Conservation (phyloP, 148 eudicot species). For the Rhododendron kiyosumense region DNA sequence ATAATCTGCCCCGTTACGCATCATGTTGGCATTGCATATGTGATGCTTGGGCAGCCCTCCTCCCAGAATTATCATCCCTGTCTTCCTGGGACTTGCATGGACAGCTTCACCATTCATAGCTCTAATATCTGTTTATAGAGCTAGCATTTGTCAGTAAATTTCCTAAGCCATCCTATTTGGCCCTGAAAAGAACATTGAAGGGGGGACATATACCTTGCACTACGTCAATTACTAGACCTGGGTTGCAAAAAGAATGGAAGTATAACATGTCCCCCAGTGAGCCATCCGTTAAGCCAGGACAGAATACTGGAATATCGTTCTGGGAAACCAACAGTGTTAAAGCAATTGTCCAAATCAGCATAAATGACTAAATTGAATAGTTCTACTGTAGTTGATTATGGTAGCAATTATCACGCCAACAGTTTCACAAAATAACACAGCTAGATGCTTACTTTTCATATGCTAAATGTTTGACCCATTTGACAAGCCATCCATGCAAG, state of each 20-base stretch:
- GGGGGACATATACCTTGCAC: constrained; percentile 58
- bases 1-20: constrained; percentile 90
- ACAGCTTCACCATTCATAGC: constrained; percentile 82
- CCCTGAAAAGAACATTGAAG: background rate
- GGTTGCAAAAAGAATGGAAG: constrained; percentile 70
- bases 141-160: background rate
- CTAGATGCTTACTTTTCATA: background rate
- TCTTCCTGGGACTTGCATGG: constrained; percentile 81
- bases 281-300: constrained; percentile 94
- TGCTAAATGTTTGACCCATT: background rate
- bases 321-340: constrained; percentile 16
- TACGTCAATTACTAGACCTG: constrained; percentile 73
- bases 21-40: constrained; percentile 91
- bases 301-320: constrained; percentile 85
- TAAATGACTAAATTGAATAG: background rate
- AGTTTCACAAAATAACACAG: background rate
- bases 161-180: background rate
- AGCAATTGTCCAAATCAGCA: background rate
- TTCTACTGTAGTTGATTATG: background rate
- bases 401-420: background rate
- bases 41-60: constrained; percentile 93
- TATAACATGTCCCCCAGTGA: constrained; percentile 93
- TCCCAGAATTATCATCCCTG: constrained; percentile 82
- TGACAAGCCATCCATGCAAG: background rate
- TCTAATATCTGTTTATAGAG: constrained; percentile 54